A percentile compares a stretch with the other conserved stretches of the same genome.
These are phyloP conservation scores for Scedosporium boydii DNA, from an alignment of 2,329 filamentous ascomycete genomes.

Conservation along the genomic window DNA sequence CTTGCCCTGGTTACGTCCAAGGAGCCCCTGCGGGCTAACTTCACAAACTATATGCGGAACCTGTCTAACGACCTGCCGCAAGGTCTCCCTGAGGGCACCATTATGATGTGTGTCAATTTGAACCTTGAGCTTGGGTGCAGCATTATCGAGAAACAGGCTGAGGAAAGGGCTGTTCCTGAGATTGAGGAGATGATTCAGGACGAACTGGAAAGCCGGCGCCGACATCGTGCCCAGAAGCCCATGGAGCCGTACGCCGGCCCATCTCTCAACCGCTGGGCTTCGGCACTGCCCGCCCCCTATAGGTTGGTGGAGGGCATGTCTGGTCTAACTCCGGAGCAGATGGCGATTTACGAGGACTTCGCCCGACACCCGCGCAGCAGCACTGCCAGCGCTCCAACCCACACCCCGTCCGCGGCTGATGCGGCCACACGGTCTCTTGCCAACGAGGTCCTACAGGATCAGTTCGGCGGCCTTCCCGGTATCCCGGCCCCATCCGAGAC, in stretches of 20 bases:
- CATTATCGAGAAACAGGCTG: slow-evolving; percentile 91
- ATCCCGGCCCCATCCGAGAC: slow-evolving; percentile 52
- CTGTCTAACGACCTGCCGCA: slow-evolving; percentile 61
- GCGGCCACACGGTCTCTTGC: slow-evolving; percentile 47
- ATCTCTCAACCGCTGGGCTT: slow-evolving; percentile 79
- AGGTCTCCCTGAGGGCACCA: slow-evolving; percentile 83
- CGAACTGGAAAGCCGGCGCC: slow-evolving; percentile 67
- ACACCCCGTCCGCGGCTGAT: slow-evolving; percentile 50
- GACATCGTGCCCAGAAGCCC: slow-evolving; percentile 64
- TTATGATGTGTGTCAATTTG: slow-evolving; percentile 97
- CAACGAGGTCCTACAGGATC: slow-evolving; percentile 55
- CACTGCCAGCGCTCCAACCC: slow-evolving; percentile 42
- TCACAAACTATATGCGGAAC: slow-evolving; percentile 87
- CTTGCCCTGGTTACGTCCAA: slow-evolving; percentile 97
- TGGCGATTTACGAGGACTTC: slow-evolving; percentile 96
- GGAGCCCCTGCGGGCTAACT: slow-evolving; percentile 90
- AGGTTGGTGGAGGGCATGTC: slow-evolving; percentile 61
- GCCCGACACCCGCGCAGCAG: slow-evolving; percentile 68
- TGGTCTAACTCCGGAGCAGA: slow-evolving; percentile 82
- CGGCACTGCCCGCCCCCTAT: slow-evolving; percentile 89
- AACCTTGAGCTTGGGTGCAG: slow-evolving; percentile 90
- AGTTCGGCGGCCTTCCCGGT: slow-evolving; percentile 46
- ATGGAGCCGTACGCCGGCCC: slow-evolving; percentile 79
- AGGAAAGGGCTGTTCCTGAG: slow-evolving; percentile 84
- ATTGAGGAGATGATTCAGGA: slow-evolving; percentile 88